Percentiles rank a stretch among this genome's conserved stretches.
Conservation (phyloP, 176 grass and related monocot genomes). For the Cocos nucifera region DNA sequence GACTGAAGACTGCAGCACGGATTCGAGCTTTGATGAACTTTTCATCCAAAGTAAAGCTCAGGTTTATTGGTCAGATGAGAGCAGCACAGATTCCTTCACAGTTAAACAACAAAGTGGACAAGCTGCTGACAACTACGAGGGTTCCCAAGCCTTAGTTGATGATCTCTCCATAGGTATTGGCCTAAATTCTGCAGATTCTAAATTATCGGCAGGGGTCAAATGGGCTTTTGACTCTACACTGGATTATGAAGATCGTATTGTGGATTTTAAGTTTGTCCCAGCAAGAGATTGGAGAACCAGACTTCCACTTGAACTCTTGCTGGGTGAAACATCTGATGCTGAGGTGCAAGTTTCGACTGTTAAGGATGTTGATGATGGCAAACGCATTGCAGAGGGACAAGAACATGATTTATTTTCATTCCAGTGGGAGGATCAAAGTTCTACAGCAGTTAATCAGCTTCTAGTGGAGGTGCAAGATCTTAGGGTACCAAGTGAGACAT, state of each 20-base stretch:
- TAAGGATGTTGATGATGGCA: constrained; percentile 1
- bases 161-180: constrained; percentile 7
- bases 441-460: background rate
- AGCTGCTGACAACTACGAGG: constrained; percentile 16
- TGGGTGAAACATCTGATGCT: constrained; percentile 33
- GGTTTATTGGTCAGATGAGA: constrained; percentile 20
- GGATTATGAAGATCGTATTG: constrained; percentile 20
- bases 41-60: constrained; percentile 13
- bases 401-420: too few species aligned
- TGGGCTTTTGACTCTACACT: constrained; percentile 17
- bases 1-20: constrained; percentile 10
- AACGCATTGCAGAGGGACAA: too few species aligned
- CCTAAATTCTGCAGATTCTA: constrained; percentile 2
- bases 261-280: constrained; percentile 21
- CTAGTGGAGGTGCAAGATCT: constrained; percentile 23
- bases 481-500: constrained; percentile 4
- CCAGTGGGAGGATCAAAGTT: too few species aligned
- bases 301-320: constrained; percentile 43
- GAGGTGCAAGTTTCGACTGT: constrained; percentile 25
- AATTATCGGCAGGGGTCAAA: background rate
- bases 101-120: background rate
- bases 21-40: constrained; percentile 8
- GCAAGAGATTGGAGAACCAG: constrained; percentile 8
- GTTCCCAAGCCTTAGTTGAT: background rate
- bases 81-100: constrained; percentile 19